Evolutionary conservation across 345 rosid species (phyloP).

Genomic region (Moricandia arvensis): DNA sequence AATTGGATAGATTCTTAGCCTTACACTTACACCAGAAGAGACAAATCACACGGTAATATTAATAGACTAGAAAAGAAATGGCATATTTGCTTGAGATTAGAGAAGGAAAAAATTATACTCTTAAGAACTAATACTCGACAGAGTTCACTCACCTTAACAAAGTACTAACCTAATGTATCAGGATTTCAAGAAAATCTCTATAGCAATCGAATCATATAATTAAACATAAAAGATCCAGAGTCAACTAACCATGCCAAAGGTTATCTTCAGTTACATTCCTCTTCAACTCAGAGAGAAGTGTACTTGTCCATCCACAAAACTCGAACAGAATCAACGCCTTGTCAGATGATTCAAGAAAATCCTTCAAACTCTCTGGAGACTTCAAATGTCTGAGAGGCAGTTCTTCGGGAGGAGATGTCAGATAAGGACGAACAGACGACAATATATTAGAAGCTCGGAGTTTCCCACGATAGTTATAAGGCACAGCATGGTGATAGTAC

Average conservation of each 20-base stretch:
- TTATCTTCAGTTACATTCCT: conserved; percentile 49
- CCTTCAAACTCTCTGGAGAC: conserved; percentile 49
- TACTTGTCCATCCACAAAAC: conserved; percentile 78
- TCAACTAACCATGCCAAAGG: conserved; percentile 44
- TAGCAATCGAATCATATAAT: background rate
- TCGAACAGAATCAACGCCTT: conserved; percentile 68
- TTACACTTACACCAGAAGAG: background rate
- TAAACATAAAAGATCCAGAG: background rate
- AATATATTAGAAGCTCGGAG: conserved; percentile 59
- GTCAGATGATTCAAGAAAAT: conserved; percentile 74
- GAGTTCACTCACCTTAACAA: background rate
- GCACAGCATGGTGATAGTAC: conserved; percentile 62
- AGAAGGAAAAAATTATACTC: no score
- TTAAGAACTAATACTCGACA: background rate
- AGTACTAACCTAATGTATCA: background rate
- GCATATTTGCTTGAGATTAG: background rate
- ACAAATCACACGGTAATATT: background rate
- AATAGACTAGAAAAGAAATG: background rate
- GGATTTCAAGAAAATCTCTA: no score
- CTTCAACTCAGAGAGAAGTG: conserved; percentile 41
- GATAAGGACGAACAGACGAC: conserved; percentile 50
- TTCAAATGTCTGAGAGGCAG: conserved; percentile 51
- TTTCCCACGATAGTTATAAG: conserved; percentile 69
- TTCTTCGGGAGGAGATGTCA: conserved; percentile 50
- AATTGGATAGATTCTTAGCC: background rate